These are phyloP conservation scores for Hibiscus trionum DNA, from an alignment of 345 rosid species.

Conservation along the genomic window DNA sequence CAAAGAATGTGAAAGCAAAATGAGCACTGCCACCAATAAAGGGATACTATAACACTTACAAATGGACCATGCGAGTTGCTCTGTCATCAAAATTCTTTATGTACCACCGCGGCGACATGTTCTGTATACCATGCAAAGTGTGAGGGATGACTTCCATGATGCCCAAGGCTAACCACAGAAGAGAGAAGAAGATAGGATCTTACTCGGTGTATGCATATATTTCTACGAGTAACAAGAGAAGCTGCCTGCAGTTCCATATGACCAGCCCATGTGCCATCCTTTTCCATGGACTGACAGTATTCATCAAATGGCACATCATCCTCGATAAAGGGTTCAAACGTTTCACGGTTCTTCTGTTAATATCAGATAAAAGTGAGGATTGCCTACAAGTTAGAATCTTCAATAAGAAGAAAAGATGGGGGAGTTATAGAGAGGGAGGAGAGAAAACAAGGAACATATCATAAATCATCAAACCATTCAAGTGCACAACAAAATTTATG, in stretches of 20 bases:
- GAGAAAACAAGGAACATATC: not conserved
- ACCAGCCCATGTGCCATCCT: conserved; percentile 97
- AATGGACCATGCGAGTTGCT: conserved; percentile 71
- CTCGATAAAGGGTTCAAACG: conserved; percentile 89
- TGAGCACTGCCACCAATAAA: conserved; percentile 3
- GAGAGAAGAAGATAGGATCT: conserved; percentile 8
- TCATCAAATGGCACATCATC: conserved; percentile 89
- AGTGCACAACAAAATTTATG: not conserved
- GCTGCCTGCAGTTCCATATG: conserved; percentile 96
- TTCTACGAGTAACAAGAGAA: conserved; percentile 73
- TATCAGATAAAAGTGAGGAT: conserved; percentile 18
- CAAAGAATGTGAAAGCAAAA: conserved; percentile 4
- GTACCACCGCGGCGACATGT: conserved; percentile 89
- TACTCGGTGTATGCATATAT: conserved; percentile 89
- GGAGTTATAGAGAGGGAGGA: not conserved
- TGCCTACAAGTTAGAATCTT: conserved; percentile 6
- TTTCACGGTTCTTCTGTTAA: conserved; percentile 63
- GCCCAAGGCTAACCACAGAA: not conserved
- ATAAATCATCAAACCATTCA: not conserved
- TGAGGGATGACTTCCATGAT: conserved; percentile 2
- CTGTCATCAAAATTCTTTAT: conserved; percentile 62
- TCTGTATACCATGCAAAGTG: conserved; percentile 31
- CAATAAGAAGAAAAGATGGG: not conserved
- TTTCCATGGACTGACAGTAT: conserved; percentile 71
- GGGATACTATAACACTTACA: conserved; percentile 44